phyloP scores from a whole-genome alignment of 1,139 yeast genomes.

The Saccharomycopsis crataegensis region DNA sequence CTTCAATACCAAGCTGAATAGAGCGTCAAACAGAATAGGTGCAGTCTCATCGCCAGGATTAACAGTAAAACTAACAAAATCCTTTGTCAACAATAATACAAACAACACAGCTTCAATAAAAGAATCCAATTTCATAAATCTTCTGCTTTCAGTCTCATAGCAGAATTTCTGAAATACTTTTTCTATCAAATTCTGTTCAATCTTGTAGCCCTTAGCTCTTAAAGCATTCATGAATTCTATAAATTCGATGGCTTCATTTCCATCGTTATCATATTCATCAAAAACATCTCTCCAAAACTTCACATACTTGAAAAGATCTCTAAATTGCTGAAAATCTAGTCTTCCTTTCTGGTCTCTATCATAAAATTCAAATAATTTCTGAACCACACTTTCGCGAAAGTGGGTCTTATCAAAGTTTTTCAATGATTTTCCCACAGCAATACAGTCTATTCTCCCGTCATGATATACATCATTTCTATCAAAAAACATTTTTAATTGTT shows the following conservation, averaged over 20 bases:
- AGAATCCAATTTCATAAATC: constrained; percentile 58
- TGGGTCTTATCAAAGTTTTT: constrained; percentile 41
- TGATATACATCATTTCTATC: constrained; percentile 37
- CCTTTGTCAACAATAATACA: constrained; percentile 55
- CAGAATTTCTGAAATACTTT: neutral
- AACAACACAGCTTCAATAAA: constrained; percentile 76
- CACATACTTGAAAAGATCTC: constrained; percentile 42
- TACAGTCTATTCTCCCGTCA: constrained; percentile 36
- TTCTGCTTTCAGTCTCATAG: neutral
- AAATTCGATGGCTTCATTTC: constrained; percentile 41
- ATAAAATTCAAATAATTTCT: constrained; percentile 39
- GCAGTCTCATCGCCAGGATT: neutral
- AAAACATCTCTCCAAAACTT: constrained; percentile 42
- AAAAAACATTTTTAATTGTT: constrained; percentile 23
- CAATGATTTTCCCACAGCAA: constrained; percentile 38
- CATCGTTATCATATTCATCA: constrained; percentile 39
- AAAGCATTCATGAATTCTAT: constrained; percentile 42
- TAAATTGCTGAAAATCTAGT: constrained; percentile 40
- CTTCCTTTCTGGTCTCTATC: constrained; percentile 22
- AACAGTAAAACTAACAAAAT: neutral
- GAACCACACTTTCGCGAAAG: constrained; percentile 39
- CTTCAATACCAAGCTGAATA: constrained; percentile 3
- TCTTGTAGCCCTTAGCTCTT: constrained; percentile 36
- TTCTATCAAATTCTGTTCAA: neutral
- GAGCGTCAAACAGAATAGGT: neutral